Conservation (phyloP, 805 yeast species). For the Ogataea angusta region DNA sequence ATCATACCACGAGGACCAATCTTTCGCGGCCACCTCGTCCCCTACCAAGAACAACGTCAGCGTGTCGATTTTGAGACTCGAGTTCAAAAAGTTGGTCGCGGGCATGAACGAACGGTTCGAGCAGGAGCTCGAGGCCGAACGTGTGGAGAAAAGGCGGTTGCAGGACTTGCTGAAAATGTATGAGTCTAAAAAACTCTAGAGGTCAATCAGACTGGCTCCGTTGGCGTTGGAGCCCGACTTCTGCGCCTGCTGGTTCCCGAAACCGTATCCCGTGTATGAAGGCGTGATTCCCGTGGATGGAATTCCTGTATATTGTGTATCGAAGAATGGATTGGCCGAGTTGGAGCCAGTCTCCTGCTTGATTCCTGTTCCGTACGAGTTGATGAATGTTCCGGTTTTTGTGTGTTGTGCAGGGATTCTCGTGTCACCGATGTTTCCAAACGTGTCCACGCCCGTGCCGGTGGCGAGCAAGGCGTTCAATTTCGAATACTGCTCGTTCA, state of each 20-base stretch:
- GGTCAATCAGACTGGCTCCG: slow-evolving; percentile 33
- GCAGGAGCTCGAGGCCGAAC: slow-evolving; percentile 53
- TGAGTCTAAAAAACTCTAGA: slow-evolving; percentile 22
- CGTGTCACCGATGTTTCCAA: slow-evolving; percentile 79
- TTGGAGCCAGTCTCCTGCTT: slow-evolving; percentile 44
- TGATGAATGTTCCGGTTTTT: slow-evolving; percentile 71
- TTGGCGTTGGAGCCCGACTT: slow-evolving; percentile 18
- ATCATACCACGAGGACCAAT: slow-evolving; percentile 7
- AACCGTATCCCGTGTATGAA: slow-evolving; percentile 90
- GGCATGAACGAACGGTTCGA: slow-evolving; percentile 63
- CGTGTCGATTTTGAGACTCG: slow-evolving; percentile 59
- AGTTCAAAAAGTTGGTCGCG: slow-evolving; percentile 62
- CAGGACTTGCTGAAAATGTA: slow-evolving; percentile 38
- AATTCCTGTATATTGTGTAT: slow-evolving; percentile 70
- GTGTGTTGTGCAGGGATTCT: slow-evolving; percentile 95
- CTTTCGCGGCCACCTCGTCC: slow-evolving; percentile 11
- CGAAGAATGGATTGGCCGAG: slow-evolving; percentile 59
- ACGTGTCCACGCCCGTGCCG: slow-evolving; percentile 92
- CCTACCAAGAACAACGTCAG: slow-evolving; percentile 30
- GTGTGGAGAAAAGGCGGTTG: slow-evolving; percentile 46
- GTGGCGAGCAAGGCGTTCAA: slow-evolving; percentile 74
- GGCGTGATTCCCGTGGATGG: slow-evolving; percentile 66
- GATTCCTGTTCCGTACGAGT: slow-evolving; percentile 84
- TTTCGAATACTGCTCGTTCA: slow-evolving; percentile 61
- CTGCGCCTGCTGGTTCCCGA: slow-evolving; percentile 66